phyloP scores from a whole-genome alignment of 75 land plant genomes.

The Pinus tabuliformis region DNA sequence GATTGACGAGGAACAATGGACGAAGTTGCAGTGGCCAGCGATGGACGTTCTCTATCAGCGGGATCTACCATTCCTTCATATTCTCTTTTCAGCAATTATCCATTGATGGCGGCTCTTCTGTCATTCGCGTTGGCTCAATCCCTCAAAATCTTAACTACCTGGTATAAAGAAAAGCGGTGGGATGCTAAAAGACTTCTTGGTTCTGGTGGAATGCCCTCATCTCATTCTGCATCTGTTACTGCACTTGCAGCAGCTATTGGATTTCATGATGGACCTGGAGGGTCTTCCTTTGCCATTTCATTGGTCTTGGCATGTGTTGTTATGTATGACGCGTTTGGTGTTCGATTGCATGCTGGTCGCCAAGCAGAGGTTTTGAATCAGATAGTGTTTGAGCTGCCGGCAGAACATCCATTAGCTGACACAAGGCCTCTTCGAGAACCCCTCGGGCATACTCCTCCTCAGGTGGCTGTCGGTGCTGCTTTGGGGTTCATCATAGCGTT shows the following conservation, averaged over 20 bases:
- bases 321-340: too few species aligned
- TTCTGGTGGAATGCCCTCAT: slow-evolving; percentile 81
- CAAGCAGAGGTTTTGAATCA: slow-evolving; percentile 99
- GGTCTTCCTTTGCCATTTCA: slow-evolving; percentile 70
- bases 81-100: slow-evolving; percentile 30
- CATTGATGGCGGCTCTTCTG: slow-evolving; percentile 39
- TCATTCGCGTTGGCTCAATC: slow-evolving; percentile 52
- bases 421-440: slow-evolving; percentile 86
- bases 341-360: too few species aligned
- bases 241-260: slow-evolving; percentile 65
- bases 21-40: slow-evolving; percentile 2
- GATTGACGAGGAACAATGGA: not conserved
- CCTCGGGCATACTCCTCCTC: slow-evolving; percentile 94
- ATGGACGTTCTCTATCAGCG: not conserved
- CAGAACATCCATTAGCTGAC: slow-evolving; percentile 91
- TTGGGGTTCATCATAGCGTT: too few species aligned
- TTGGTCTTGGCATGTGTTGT: slow-evolving; percentile 58
- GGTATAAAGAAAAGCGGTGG: slow-evolving; percentile 74
- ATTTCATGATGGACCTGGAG: slow-evolving; percentile 46
- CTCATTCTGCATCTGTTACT: slow-evolving; percentile 64
- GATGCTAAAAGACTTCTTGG: slow-evolving; percentile 62
- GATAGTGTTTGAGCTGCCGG: slow-evolving; percentile 90
- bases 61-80: slow-evolving; percentile 1
- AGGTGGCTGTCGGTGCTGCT: too few species aligned
- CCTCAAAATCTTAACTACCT: slow-evolving; percentile 39